These are phyloP conservation scores for Clitopilus passeckerianus DNA, from an alignment of 768 basidiomycete species.

Conservation along the genomic window DNA sequence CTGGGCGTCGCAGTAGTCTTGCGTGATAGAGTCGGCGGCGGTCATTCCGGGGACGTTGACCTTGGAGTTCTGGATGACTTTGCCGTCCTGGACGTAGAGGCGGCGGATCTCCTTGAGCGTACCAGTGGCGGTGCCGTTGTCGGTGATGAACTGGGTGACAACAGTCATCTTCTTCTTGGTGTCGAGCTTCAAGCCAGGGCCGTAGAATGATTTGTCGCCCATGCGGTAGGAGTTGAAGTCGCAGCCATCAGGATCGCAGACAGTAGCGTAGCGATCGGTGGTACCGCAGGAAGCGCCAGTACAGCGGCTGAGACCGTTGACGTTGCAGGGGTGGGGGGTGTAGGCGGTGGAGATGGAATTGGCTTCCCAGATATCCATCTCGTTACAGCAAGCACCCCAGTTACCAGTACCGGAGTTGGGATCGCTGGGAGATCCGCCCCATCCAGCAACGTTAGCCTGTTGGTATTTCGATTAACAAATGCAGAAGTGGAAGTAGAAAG, in stretches of 20 bases:
- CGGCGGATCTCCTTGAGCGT: conserved; percentile 35
- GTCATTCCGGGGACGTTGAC: conserved; percentile 25
- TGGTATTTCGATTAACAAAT: not conserved
- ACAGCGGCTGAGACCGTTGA: conserved; percentile 24
- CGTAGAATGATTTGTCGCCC: conserved; percentile 31
- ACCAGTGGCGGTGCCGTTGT: conserved; percentile 29
- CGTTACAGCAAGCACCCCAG: conserved; percentile 33
- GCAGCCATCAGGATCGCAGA: conserved; percentile 38
- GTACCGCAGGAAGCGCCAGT: conserved; percentile 22
- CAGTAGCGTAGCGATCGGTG: conserved; percentile 22
- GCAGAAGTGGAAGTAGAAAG: not conserved
- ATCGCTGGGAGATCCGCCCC: conserved; percentile 22
- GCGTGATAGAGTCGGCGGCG: conserved; percentile 30
- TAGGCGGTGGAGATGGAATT: conserved; percentile 33
- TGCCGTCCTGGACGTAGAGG: conserved; percentile 34
- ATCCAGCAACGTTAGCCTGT: conserved; percentile 32
- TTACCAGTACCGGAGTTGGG: conserved; percentile 32
- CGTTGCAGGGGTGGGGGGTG: conserved; percentile 36
- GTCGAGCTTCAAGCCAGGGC: conserved; percentile 29
- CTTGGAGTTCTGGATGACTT: conserved; percentile 31
- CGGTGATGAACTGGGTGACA: conserved; percentile 39
- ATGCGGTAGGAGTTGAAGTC: conserved; percentile 44
- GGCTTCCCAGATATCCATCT: conserved; percentile 44
- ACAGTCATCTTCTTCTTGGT: conserved; percentile 33
- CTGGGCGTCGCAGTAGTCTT: conserved; percentile 31